These are phyloP conservation scores for Globomyces sp. DNA, from an alignment of 371 early-diverging fungal genomes.

Conservation along the genomic window DNA sequence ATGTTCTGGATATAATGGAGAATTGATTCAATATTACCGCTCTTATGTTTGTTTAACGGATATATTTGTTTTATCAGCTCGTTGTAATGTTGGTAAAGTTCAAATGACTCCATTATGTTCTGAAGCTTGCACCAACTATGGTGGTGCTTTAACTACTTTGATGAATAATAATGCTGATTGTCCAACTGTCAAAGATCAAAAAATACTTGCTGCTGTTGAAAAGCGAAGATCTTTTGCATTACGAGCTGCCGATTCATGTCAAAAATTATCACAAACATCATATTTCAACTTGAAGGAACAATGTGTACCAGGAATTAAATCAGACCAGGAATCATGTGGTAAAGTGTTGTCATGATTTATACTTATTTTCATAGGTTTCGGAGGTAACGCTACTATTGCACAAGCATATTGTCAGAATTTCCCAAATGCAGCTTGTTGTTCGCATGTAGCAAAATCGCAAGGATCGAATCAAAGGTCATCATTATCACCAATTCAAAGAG, in stretches of 20 bases:
- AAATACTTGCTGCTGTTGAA: too few relatives aligned
- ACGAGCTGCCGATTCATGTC: too few relatives aligned
- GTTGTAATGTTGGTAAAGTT: slow-evolving; percentile 33
- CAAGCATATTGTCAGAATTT: too few relatives aligned
- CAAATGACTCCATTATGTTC: background rate
- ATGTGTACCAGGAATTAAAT: background rate
- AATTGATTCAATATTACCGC: slow-evolving; percentile 39
- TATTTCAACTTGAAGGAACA: too few relatives aligned
- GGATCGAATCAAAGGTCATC: too few relatives aligned
- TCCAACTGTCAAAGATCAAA: background rate
- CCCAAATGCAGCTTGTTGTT: too few relatives aligned
- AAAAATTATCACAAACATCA: too few relatives aligned
- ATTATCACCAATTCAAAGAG: too few relatives aligned
- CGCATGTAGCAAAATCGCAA: too few relatives aligned
- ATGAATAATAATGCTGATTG: background rate
- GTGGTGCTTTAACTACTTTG: slow-evolving; percentile 2
- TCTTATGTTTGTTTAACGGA: slow-evolving; percentile 45
- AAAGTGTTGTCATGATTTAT: background rate
- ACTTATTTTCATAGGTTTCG: too few relatives aligned
- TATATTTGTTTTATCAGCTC: slow-evolving; percentile 34
- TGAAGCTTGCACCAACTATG: slow-evolving; percentile 3
- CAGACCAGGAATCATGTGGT: background rate
- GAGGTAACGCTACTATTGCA: too few relatives aligned
- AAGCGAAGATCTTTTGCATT: too few relatives aligned
- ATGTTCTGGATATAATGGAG: slow-evolving; percentile 37